Evolutionary conservation across 352 stramenopile genomes (phyloP).

Genomic region (Albugo candida): DNA sequence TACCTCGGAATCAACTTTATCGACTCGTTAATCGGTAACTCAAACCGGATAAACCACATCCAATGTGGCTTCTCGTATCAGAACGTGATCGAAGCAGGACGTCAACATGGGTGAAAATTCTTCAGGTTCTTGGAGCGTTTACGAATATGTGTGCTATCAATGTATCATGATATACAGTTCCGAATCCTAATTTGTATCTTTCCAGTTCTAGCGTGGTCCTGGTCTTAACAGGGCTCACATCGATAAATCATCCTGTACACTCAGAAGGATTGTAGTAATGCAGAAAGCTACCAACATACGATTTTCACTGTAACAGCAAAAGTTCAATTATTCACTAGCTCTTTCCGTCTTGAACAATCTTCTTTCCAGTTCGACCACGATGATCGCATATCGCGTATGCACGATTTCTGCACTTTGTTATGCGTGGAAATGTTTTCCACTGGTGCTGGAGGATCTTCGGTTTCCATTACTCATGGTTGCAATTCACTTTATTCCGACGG

Average conservation of each 20-base stretch:
- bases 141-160: constrained; percentile 1
- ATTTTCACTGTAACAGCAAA: constrained; percentile 4
- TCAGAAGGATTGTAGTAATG: constrained; percentile 1
- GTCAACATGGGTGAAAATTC: constrained; percentile 2
- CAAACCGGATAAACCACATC: too few relatives aligned
- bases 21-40: too few relatives aligned
- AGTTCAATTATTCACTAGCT: background rate
- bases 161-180: constrained; percentile 5
- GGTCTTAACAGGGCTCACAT: constrained; percentile 2
- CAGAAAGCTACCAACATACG: constrained; percentile 5
- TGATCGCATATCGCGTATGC: constrained; percentile 1
- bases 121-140: constrained; percentile 1
- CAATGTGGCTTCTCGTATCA: constrained; percentile 1
- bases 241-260: background rate
- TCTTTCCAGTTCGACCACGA: background rate
- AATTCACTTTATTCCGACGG: too few relatives aligned
- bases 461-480: too few relatives aligned
- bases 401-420: background rate
- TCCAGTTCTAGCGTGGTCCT: constrained; percentile 4
- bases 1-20: too few relatives aligned
- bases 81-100: constrained; percentile 5
- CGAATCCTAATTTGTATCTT: constrained; percentile 4
- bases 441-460: too few relatives aligned
- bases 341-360: background rate
- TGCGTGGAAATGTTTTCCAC: constrained; percentile 1